phyloP scores from a whole-genome alignment of 129 eudicot genomes.

The Scalesia atractyloides region DNA sequence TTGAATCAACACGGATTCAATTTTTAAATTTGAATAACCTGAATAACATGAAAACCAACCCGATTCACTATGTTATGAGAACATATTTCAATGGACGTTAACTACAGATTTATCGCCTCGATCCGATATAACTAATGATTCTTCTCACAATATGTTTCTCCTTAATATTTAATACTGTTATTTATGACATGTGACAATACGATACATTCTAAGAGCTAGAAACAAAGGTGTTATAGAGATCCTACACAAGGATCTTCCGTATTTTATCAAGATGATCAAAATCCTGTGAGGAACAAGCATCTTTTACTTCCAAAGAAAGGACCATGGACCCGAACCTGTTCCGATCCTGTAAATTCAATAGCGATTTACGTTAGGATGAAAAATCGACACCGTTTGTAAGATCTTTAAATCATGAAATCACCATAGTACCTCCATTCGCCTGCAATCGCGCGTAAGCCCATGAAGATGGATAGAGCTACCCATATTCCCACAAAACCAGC shows the following conservation, averaged over 20 bases:
- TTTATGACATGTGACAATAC: not conserved
- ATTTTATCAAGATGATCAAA: not conserved
- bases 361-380: not conserved
- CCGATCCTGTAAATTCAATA: constrained; percentile 60
- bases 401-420: not conserved
- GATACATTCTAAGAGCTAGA: not conserved
- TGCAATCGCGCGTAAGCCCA: constrained; percentile 69
- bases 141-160: not conserved
- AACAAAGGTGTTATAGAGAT: not conserved
- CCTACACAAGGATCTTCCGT: not conserved
- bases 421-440: constrained; percentile 71
- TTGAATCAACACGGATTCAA: too few species aligned
- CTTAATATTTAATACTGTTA: not conserved
- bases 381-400: not conserved
- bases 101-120: too few species aligned
- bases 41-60: too few species aligned
- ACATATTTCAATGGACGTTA: too few species aligned
- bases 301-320: constrained; percentile 45
- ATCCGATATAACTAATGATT: not conserved
- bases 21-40: too few species aligned
- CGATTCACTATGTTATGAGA: too few species aligned
- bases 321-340: constrained; percentile 83
- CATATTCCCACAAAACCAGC: constrained; percentile 80
- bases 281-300: not conserved
- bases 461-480: constrained; percentile 75